Percentiles rank a stretch among this genome's conserved stretches.
These are phyloP conservation scores for Exophiala sp. DNA, from an alignment of 2,329 filamentous ascomycete genomes.

Conservation along the genomic window DNA sequence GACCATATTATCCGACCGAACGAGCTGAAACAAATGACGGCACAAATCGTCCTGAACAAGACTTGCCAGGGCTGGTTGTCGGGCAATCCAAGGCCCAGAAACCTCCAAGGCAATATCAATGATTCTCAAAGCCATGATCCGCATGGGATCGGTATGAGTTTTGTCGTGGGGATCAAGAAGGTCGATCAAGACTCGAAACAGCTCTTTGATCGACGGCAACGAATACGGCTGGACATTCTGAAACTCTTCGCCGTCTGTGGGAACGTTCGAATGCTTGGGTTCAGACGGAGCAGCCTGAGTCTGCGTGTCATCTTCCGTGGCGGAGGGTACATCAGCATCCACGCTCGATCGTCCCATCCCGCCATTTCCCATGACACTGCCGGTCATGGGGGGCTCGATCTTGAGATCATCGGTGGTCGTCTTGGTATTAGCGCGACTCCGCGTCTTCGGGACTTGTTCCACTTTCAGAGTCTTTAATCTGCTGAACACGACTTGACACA, in stretches of 20 bases:
- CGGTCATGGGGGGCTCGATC: conserved; percentile 59
- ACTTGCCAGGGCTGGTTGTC: conserved; percentile 78
- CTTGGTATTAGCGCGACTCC: conserved; percentile 26
- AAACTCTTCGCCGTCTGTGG: conserved; percentile 32
- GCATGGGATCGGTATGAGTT: conserved; percentile 88
- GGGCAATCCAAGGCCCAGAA: conserved; percentile 87
- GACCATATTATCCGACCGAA: conserved; percentile 91
- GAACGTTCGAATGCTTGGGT: conserved; percentile 32
- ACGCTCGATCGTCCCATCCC: conserved; percentile 18
- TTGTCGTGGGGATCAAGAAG: conserved; percentile 88
- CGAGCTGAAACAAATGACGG: conserved; percentile 89
- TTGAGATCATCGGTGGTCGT: conserved; percentile 66
- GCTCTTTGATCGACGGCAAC: conserved; percentile 84
- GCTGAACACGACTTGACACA: conserved; percentile 98
- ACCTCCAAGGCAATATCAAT: conserved; percentile 97
- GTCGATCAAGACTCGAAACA: conserved; percentile 89
- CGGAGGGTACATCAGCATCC: conserved; percentile 17
- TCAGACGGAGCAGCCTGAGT: conserved; percentile 34
- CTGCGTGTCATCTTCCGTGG: conserved; percentile 18
- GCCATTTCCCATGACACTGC: conserved; percentile 54
- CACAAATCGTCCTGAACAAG: conserved; percentile 91
- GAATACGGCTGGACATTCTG: conserved; percentile 77
- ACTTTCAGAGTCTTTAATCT: conserved; percentile 81
- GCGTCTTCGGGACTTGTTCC: conserved; percentile 53
- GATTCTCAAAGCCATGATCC: conserved; percentile 94